Evolutionary conservation across 805 yeast species (phyloP).

Genomic region (Cyberlindnera sargentensis): DNA sequence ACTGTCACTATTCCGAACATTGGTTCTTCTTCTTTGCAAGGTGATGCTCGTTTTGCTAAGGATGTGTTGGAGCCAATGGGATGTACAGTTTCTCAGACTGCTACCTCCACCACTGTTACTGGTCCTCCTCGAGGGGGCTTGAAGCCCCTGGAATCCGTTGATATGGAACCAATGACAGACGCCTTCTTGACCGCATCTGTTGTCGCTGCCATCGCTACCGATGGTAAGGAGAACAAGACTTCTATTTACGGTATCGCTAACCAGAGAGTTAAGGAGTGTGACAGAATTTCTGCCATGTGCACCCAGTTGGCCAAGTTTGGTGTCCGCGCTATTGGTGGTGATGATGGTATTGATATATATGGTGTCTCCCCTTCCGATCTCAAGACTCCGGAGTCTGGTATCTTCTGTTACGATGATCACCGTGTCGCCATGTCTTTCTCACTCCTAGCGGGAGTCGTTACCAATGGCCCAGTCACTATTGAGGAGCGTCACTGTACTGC

Average conservation of each 20-base stretch:
- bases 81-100: constrained; percentile 77
- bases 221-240: constrained; percentile 42
- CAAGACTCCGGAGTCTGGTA: constrained; percentile 52
- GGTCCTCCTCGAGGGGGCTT: constrained; percentile 75
- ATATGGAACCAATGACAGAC: constrained; percentile 99
- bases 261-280: constrained; percentile 96
- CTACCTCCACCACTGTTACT: constrained; percentile 80
- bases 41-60: constrained; percentile 93
- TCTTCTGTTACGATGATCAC: constrained; percentile 87
- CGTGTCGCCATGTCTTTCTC: constrained; percentile 98
- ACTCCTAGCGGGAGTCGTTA: constrained; percentile 67
- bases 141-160: constrained; percentile 66
- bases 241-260: constrained; percentile 93
- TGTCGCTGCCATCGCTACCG: constrained; percentile 86
- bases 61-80: constrained; percentile 96
- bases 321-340: constrained; percentile 73
- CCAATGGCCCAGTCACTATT: constrained; percentile 50
- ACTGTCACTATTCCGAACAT: constrained; percentile 91
- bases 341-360: constrained; percentile 85
- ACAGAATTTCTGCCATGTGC: constrained; percentile 93
- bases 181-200: constrained; percentile 96
- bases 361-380: constrained; percentile 54
- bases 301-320: constrained; percentile 86
- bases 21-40: constrained; percentile 87
- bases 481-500: constrained; percentile 90